These are phyloP conservation scores for Aspergillus novofumigatus DNA, from an alignment of 2,329 filamentous ascomycete species.

Conservation along the genomic window DNA sequence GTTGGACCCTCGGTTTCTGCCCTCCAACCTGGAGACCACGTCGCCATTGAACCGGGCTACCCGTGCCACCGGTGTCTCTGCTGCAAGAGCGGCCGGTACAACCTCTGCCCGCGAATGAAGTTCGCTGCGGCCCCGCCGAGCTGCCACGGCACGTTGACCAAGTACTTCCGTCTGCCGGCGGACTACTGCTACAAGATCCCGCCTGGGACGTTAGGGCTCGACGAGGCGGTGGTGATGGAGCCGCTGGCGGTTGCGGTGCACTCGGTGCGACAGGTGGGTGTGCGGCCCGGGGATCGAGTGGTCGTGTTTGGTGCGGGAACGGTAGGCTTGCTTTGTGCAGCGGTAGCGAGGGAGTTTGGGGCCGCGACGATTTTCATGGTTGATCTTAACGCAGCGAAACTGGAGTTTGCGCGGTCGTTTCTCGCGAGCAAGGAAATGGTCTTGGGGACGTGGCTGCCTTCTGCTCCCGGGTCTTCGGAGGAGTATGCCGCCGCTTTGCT, in stretches of 20 bases:
- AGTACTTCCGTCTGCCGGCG: constrained; percentile 35
- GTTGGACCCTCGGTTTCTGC: constrained; percentile 22
- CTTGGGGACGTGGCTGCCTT: constrained; percentile 11
- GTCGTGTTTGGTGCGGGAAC: constrained; percentile 64
- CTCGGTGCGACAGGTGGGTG: constrained; percentile 35
- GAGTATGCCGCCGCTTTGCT: constrained; percentile 28
- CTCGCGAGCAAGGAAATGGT: constrained; percentile 1
- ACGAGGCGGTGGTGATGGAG: constrained; percentile 47
- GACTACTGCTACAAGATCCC: constrained; percentile 37
- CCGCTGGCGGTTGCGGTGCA: constrained; percentile 48
- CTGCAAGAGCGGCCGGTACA: constrained; percentile 39
- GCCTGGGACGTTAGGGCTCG: constrained; percentile 32
- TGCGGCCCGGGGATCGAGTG: constrained; percentile 38
- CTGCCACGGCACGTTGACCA: constrained; percentile 35
- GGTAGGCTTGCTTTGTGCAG: constrained; percentile 59
- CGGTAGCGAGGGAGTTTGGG: constrained; percentile 59
- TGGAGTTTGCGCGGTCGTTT: constrained; percentile 47
- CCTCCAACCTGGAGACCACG: constrained; percentile 27
- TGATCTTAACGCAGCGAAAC: constrained; percentile 57
- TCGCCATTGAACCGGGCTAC: constrained; percentile 34
- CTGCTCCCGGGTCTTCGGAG: constrained; percentile 7
- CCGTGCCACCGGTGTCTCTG: constrained; percentile 33
- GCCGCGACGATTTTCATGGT: constrained; percentile 58
- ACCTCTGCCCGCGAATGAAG: constrained; percentile 37
- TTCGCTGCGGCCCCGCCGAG: constrained; percentile 41